Evolutionary conservation across 345 rosid species (phyloP).

Genomic region (Heritiera fomes): DNA sequence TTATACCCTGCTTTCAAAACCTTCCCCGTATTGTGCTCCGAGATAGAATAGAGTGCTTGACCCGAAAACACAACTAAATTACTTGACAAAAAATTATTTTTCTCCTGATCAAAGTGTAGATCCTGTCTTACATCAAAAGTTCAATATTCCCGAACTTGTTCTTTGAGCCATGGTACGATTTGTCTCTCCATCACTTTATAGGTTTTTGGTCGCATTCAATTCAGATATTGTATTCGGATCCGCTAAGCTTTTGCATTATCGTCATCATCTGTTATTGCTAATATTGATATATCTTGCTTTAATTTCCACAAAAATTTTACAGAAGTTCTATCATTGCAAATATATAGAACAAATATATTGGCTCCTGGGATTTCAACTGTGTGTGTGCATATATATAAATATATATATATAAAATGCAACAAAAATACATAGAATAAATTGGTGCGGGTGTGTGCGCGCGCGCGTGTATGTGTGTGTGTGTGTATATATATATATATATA

Average conservation of each 20-base stretch:
- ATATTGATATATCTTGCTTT: background rate
- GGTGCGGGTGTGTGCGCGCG: no score
- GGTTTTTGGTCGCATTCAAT: background rate
- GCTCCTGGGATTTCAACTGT: no score
- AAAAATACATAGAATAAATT: no score
- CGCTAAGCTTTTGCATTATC: background rate
- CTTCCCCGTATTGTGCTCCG: background rate
- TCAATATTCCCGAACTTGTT: background rate
- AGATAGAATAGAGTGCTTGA: background rate
- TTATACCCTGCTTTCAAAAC: background rate
- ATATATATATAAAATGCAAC: no score
- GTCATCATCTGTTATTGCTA: background rate
- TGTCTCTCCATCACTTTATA: background rate
- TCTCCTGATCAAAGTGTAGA: background rate
- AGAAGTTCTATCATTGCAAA: background rate
- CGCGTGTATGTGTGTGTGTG: no score
- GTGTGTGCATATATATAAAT: no score
- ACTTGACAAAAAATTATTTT: background rate
- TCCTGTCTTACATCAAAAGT: background rate
- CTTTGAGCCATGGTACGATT: background rate
- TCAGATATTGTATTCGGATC: background rate
- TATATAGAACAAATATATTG: no score
- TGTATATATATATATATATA: no score
- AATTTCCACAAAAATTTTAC: background rate
- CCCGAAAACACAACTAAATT: background rate